Evolutionary conservation across 2,329 filamentous ascomycete species (phyloP), one percentile per base, ranked within the genome.

Genomic region (Fusarium sambucinum): DNA sequence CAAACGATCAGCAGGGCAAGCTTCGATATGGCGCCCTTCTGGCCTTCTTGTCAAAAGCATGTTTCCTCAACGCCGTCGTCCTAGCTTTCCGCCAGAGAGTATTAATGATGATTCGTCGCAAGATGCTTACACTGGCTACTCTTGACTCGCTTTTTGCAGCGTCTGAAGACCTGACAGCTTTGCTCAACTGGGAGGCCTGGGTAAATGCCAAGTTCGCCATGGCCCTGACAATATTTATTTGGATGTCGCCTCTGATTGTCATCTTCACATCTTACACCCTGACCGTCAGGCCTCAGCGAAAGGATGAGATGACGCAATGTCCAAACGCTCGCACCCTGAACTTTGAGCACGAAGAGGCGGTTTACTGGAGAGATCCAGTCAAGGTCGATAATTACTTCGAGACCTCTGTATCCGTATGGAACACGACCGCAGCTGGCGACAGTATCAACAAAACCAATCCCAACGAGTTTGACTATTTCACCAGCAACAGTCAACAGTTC

Each of bases 31-130:
- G 72, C 11, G 70, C 70, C 4, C 47, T 59, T 1, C 51, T 74
- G 6, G 72, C 72, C 4, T 74, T 74, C 21, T 44, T 74, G 11
- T 71, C 72, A 8, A 74, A 74, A 46, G 72, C 72, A 7, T 73
- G 64, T 33, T 63, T 74, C n/a, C 66, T 72, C 13, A 73, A 68
- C 9, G 69, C 72, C 3, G 72, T 70, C 12, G 68, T 74, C 5
- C 48, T 74, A 3, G 72, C 72, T 11, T 73, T 73, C 35, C 72
- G 69, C 17, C 72, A 74, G 19, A 58, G 70, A 19, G 72, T 73
- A 6, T 60, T 74, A 53, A 70, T 72, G 72, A 72, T 73, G 68
- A 72, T 74, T 33, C 70, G 72, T n/a, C 68, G 66, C 46, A 74
- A 73, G 53, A 71, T 73, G 46, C 66, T 74, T 16, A 69, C 66